phyloP scores from a whole-genome alignment of 192 early-diverging fungal species.

The Paraglomus brasilianum region DNA sequence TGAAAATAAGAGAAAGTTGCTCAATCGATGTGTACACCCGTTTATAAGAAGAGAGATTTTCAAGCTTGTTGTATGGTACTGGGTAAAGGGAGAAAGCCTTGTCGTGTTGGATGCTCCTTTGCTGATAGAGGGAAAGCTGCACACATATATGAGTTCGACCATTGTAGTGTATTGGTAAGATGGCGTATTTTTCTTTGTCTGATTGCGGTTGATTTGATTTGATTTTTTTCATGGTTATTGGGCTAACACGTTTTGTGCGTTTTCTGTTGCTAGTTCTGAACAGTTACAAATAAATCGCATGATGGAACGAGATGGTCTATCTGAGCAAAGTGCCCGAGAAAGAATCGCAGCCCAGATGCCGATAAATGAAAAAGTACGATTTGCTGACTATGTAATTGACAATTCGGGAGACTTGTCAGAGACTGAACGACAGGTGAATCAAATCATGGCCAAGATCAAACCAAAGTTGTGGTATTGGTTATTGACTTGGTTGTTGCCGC shows the following conservation, averaged over 20 bases:
- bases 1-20: slow-evolving; percentile 59
- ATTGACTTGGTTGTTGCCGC: slow-evolving; percentile 16
- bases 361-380: slow-evolving; percentile 70
- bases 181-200: no score
- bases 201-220: neutral
- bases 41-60: slow-evolving; percentile 82
- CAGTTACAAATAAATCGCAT: slow-evolving; percentile 75
- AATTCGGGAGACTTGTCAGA: slow-evolving; percentile 63
- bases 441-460: neutral
- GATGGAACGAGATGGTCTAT: slow-evolving; percentile 66
- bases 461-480: slow-evolving; percentile 8
- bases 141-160: slow-evolving; percentile 66
- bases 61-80: slow-evolving; percentile 61
- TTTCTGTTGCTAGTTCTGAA: slow-evolving; percentile 52
- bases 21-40: slow-evolving; percentile 90
- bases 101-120: slow-evolving; percentile 93
- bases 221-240: slow-evolving; percentile 9
- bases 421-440: slow-evolving; percentile 12
- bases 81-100: slow-evolving; percentile 64
- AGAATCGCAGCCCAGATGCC: slow-evolving; percentile 84
- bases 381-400: slow-evolving; percentile 82
- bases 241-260: neutral
- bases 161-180: slow-evolving; percentile 83
- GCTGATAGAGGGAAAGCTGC: slow-evolving; percentile 81
- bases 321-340: slow-evolving; percentile 59